phyloP scores from a whole-genome alignment of 2,329 filamentous ascomycete genomes.

The Monilinia fructigena region DNA sequence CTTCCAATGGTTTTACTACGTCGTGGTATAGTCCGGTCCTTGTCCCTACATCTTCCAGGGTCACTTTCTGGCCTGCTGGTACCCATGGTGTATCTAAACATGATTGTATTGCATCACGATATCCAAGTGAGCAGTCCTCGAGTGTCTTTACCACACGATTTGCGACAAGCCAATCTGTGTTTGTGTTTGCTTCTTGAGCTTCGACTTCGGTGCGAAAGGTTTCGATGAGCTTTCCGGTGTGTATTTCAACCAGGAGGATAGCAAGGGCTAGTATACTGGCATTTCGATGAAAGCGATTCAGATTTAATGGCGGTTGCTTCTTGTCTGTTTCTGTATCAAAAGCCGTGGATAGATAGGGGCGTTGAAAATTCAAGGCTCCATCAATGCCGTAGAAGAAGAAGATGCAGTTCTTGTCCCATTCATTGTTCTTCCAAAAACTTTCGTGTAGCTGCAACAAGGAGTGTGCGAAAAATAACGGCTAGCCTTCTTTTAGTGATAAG shows the following conservation, averaged over 20 bases:
- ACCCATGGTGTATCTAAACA: constrained; percentile 9
- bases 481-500: constrained; percentile 1
- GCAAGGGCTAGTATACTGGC: constrained; percentile 1
- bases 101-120: constrained; percentile 12
- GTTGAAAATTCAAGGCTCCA: not conserved
- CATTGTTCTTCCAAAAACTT: constrained; percentile 11
- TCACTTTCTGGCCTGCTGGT: constrained; percentile 10
- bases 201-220: not conserved
- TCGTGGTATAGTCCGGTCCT: constrained; percentile 11
- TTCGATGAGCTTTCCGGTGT: not conserved
- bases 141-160: constrained; percentile 1
- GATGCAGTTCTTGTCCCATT: constrained; percentile 6
- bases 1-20: constrained; percentile 6
- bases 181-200: not conserved
- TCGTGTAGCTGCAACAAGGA: constrained; percentile 5
- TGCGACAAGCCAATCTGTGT: constrained; percentile 6
- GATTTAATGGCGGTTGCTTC: not conserved
- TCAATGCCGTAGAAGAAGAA: constrained; percentile 1
- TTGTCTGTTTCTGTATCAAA: not conserved
- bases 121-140: constrained; percentile 12
- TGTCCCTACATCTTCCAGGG: not conserved
- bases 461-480: constrained; percentile 13
- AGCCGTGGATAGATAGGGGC: constrained; percentile 1
- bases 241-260: constrained; percentile 6
- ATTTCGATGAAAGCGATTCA: constrained; percentile 5